A percentile compares a stretch with the other conserved stretches of the same genome.
phyloP scores from a whole-genome alignment of 257 asterid genomes.

The Marsdenia floribunda region DNA sequence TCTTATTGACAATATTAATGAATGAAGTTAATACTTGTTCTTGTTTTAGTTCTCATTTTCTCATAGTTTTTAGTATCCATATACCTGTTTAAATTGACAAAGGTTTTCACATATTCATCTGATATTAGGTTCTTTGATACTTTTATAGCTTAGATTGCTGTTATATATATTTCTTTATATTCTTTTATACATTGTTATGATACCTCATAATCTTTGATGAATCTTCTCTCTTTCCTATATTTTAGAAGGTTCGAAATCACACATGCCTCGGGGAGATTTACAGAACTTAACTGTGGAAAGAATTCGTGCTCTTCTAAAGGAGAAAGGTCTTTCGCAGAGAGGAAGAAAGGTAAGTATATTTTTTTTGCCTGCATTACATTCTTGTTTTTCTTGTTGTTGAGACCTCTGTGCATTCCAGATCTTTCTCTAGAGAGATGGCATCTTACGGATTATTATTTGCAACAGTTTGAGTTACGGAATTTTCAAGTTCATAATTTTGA shows the following conservation, averaged over 20 bases:
- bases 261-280: constrained; percentile 33
- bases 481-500: neutral
- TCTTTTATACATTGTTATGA: neutral
- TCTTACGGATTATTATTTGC: neutral
- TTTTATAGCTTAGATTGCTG: neutral
- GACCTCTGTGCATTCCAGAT: neutral
- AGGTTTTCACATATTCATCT: neutral
- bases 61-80: neutral
- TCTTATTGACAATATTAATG: neutral
- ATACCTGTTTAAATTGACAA: neutral
- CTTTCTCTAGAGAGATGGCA: neutral
- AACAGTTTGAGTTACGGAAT: neutral
- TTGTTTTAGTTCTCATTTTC: neutral
- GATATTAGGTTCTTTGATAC: neutral
- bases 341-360: constrained; percentile 68
- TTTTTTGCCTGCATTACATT: neutral
- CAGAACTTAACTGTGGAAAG: constrained; percentile 68
- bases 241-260: constrained; percentile 33
- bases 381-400: neutral
- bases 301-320: constrained; percentile 60
- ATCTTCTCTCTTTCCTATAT: neutral
- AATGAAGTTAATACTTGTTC: too few species aligned
- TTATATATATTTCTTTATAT: neutral
- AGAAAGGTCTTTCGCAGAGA: constrained; percentile 56
- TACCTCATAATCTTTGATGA: neutral